Evolutionary conservation across 139 green algal species (phyloP).

Genomic region (Closterium sp.): DNA sequence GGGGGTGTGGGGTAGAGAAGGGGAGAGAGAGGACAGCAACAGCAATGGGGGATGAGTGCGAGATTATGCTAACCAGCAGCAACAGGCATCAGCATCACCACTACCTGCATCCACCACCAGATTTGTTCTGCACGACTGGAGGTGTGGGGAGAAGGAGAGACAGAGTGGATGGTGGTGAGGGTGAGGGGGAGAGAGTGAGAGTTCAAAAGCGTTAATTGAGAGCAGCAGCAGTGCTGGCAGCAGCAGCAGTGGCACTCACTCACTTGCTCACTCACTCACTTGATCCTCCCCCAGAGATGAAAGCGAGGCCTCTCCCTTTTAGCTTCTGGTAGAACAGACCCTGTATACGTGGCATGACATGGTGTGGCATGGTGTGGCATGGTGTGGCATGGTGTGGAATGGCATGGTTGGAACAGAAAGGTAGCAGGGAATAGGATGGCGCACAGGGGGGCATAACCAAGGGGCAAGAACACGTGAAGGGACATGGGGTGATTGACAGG

Average conservation of each 20-base stretch:
- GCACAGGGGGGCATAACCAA: too few relatives aligned
- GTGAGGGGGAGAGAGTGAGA: too few relatives aligned
- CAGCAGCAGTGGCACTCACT: neutral
- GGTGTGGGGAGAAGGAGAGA: neutral
- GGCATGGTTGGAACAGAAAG: neutral
- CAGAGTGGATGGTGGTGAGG: too few relatives aligned
- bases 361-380: too few relatives aligned
- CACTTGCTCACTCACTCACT: conserved; percentile 2
- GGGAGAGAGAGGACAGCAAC: neutral
- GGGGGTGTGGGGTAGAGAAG: neutral
- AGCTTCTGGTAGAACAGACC: conserved; percentile 15
- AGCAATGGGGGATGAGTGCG: too few relatives aligned
- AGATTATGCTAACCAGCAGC: too few relatives aligned
- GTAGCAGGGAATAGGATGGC: too few relatives aligned
- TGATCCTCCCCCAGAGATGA: conserved; percentile 25
- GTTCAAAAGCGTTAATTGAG: too few relatives aligned
- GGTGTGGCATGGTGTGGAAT: neutral
- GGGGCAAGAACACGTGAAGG: too few relatives aligned
- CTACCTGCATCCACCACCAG: conserved; percentile 21
- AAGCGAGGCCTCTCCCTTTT: conserved; percentile 4
- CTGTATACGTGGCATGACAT: neutral
- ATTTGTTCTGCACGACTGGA: conserved; percentile 38
- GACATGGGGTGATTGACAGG: too few relatives aligned
- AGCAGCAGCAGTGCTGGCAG: too few relatives aligned
- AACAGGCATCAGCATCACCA: neutral